Percentiles rank a stretch among this genome's conserved stretches.
Conservation (phyloP, 1,139 yeast species). For the Insectozyma bohioensis region DNA sequence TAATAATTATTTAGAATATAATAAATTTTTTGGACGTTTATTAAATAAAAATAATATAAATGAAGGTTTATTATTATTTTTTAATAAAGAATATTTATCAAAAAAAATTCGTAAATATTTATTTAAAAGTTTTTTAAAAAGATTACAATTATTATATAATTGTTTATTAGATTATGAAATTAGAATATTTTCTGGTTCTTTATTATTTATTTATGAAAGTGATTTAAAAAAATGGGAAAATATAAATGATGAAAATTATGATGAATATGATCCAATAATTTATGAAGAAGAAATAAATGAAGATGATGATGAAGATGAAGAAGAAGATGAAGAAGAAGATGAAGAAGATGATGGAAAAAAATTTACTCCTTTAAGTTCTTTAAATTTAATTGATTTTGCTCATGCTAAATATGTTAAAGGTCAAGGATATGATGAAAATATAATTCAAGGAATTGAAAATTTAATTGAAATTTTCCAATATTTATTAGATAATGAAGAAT, state of each 20-base stretch:
- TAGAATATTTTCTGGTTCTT: conserved; percentile 70
- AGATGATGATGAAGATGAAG: conserved; percentile 32
- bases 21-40: conserved; percentile 71
- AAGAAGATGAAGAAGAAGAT: conserved; percentile 14
- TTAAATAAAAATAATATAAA: conserved; percentile 45
- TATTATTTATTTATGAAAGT: conserved; percentile 74
- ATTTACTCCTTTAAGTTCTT: conserved; percentile 30
- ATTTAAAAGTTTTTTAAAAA: conserved; percentile 45
- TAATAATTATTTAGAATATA: conserved; percentile 47
- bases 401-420: conserved; percentile 70
- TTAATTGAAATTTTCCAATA: conserved; percentile 43
- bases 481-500: neutral
- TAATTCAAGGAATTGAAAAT: conserved; percentile 65
- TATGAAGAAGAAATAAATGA: conserved; percentile 24
- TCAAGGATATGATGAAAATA: conserved; percentile 69
- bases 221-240: conserved; percentile 51
- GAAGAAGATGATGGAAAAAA: conserved; percentile 14
- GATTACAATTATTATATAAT: conserved; percentile 65
- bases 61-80: conserved; percentile 51
- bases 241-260: conserved; percentile 22
- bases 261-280: conserved; percentile 40
- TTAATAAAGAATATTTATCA: conserved; percentile 9
- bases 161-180: conserved; percentile 62
- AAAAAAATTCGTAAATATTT: conserved; percentile 19
- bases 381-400: conserved; percentile 85